Evolutionary conservation across 2,329 filamentous ascomycete species (phyloP).

Genomic region (Talaromyces islandicus): DNA sequence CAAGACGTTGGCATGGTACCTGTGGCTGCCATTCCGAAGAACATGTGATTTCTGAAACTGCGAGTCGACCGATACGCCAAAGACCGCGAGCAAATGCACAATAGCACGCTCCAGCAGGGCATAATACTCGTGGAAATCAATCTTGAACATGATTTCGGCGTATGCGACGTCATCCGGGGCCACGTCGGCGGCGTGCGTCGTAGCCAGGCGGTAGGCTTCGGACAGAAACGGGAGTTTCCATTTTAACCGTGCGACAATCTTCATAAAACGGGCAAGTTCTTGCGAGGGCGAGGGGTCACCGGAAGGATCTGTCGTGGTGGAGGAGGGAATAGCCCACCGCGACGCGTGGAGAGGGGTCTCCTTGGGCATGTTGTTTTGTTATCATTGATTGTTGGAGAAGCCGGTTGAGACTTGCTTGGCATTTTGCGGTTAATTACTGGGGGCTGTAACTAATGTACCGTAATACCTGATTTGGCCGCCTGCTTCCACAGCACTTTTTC

Average conservation of each 20-base stretch:
- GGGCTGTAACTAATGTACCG: neutral
- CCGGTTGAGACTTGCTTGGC: neutral
- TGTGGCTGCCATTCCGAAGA: conserved; percentile 40
- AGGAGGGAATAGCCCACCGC: conserved; percentile 5
- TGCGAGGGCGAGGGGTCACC: conserved; percentile 20
- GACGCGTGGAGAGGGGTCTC: neutral
- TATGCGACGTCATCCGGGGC: conserved; percentile 20
- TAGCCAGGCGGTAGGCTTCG: conserved; percentile 50
- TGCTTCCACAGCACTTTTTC: neutral
- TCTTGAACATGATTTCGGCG: conserved; percentile 65
- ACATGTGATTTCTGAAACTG: conserved; percentile 14
- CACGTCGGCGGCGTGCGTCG: conserved; percentile 21
- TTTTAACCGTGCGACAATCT: conserved; percentile 54
- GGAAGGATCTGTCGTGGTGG: conserved; percentile 1
- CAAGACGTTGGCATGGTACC: conserved; percentile 66
- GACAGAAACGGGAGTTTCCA: conserved; percentile 60
- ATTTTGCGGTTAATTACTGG: neutral
- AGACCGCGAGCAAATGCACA: conserved; percentile 60
- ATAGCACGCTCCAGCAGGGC: conserved; percentile 65
- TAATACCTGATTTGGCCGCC: neutral
- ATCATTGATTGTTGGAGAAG: neutral
- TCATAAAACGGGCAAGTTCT: conserved; percentile 54
- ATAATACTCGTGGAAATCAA: conserved; percentile 74
- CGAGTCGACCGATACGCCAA: conserved; percentile 50
- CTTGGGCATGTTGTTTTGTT: neutral